Evolutionary conservation across 352 stramenopile species (phyloP).

Genomic region (Pythium biforme): DNA sequence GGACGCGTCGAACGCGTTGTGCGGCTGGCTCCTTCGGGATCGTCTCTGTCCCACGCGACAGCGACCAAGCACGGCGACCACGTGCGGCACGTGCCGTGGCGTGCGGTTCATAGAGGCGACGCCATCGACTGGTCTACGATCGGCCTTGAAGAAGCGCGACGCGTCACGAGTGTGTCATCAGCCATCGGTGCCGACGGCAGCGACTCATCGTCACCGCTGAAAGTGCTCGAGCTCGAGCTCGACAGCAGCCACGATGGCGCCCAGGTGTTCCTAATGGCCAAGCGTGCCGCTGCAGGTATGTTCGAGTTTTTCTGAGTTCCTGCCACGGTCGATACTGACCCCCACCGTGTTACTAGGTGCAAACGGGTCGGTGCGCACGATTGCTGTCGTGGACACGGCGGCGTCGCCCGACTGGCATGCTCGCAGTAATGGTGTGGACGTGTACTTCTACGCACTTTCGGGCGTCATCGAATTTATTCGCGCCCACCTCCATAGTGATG

Average conservation of each 20-base stretch:
- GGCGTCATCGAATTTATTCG: conserved; percentile 28
- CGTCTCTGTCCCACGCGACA: conserved; percentile 43
- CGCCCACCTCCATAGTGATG: conserved; percentile 3
- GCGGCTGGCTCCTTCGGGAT: conserved; percentile 42
- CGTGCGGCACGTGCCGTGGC: conserved; percentile 32
- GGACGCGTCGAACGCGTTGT: conserved; percentile 40
- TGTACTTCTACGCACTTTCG: conserved; percentile 29
- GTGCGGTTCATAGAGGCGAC: conserved; percentile 10
- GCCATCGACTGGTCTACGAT: conserved; percentile 26
- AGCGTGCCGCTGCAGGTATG: conserved; percentile 21
- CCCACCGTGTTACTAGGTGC: too few species aligned
- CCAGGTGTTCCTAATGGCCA: conserved; percentile 13
- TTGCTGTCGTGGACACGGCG: conserved; percentile 21
- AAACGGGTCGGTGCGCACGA: not conserved
- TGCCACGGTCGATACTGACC: too few species aligned
- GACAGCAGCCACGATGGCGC: conserved; percentile 9
- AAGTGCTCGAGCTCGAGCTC: conserved; percentile 28
- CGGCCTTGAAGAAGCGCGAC: conserved; percentile 13
- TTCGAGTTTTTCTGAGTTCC: too few species aligned
- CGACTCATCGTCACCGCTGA: conserved; percentile 5
- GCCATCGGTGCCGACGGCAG: not conserved
- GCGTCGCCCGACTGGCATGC: conserved; percentile 20
- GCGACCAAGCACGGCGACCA: conserved; percentile 46
- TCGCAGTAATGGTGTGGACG: conserved; percentile 22
- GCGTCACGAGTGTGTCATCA: not conserved